Percentiles rank a stretch among this genome's conserved stretches.
Evolutionary conservation across 179 eudicot genomes (phyloP).

Genomic region (Drosera spatulata): DNA sequence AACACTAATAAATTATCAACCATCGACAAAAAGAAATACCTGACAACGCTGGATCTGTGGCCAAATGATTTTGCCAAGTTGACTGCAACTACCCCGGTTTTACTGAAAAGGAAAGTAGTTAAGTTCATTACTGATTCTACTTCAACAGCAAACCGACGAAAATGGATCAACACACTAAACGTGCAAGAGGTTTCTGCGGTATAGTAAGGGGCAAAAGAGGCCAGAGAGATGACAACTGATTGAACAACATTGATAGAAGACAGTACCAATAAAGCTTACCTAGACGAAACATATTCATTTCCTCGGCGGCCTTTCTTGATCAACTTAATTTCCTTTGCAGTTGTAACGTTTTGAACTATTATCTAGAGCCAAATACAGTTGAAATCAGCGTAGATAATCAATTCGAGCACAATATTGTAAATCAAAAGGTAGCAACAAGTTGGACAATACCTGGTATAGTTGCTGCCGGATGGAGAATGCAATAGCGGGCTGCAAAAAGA

Average conservation of each 20-base stretch:
- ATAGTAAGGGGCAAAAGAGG: no score
- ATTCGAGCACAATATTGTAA: not conserved
- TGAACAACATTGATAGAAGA: no score
- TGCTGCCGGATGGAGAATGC: slow-evolving; percentile 91
- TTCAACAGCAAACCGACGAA: no score
- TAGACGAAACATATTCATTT: slow-evolving; percentile 43
- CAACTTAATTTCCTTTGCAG: slow-evolving; percentile 65
- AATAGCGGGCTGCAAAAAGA: slow-evolving; percentile 80
- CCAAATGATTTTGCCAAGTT: slow-evolving; percentile 87
- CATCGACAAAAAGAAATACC: slow-evolving; percentile 39
- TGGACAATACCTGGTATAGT: slow-evolving; percentile 66
- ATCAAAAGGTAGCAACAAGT: not conserved
- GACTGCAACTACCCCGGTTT: slow-evolving; percentile 61
- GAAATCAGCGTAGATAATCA: not conserved
- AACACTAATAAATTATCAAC: no score
- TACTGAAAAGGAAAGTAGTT: slow-evolving; percentile 43
- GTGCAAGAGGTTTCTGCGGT: no score
- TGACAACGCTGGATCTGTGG: slow-evolving; percentile 67
- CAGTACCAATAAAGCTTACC: slow-evolving; percentile 40
- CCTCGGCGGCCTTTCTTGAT: slow-evolving; percentile 79
- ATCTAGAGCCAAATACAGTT: slow-evolving; percentile 33
- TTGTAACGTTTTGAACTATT: slow-evolving; percentile 75
- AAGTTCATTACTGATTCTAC: no score
- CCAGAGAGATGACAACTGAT: no score
- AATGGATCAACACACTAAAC: no score